Base-by-base conservation (phyloP, 371 early-diverging fungal genomes). In the Globomyces sp. region DNA sequence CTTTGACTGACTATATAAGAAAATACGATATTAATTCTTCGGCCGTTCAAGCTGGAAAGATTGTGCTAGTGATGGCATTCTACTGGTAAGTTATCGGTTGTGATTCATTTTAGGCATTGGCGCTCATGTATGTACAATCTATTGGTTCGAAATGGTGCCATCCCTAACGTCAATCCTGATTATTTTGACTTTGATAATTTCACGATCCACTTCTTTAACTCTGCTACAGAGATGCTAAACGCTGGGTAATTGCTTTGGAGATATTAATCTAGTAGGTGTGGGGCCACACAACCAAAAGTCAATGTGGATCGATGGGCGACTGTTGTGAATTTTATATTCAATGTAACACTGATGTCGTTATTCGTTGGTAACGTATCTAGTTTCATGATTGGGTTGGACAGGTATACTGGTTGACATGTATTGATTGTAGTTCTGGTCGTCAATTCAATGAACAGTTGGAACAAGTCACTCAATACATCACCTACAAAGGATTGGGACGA, bases 391-490 rank as follows among this genome's bases (percentile, higher is more conserved):
- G 51, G 63, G 0, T 24, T 62, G 37, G 63, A 62, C 63, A 58
- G 58, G 58, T 58, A 58, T n/a, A n/a, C n/a, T n/a, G n/a, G n/a
- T n/a, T n/a, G n/a, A 55, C 36, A n/a, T 4, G 3, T 2, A 11
- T 57, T 44, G 34, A 58, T 39, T 53, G n/a, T 9, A 66, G 67
- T 55, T 77, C 78, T 9, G 75, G 75, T n/a, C 66, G 78, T 39
- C 68, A 63, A 59, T 77, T 64, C 64, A 68, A 64, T 42, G 73
- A 77, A 43, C 75, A 75, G 64, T 58, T 77, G 34, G 78, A 77
- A 63, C 75, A 77, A 66, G 68, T 77, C 24, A 69, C 69, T 45
- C 71, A 77, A 63, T 77, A 75, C 65, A 71, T 77, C 68, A 68
- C 57, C 4, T 75, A 75, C 64, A 68, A 69, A 50, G 63, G 70